Evolutionary conservation across 306 rosid genomes (phyloP), one percentile per base, ranked within the genome.

Genomic region (Lagenaria siceraria): DNA sequence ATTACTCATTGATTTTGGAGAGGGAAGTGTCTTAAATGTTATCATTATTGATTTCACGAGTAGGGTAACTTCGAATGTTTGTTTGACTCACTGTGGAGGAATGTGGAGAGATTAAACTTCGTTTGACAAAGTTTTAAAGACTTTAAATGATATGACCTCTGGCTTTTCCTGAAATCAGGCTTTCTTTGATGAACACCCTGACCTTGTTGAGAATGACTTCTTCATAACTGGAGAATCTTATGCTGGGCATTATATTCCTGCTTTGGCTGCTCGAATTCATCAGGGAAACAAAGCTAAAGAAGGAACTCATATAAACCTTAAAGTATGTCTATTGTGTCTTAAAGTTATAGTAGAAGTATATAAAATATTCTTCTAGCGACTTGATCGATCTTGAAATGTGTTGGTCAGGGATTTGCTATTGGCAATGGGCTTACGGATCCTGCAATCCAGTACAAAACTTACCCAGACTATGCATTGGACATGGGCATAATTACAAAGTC

Each of bases 391-490:
- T 71, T 74, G 77, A 85, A 78, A 21, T 82, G 71, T 63, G 72
- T 68, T 87, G 83, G 81, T 72, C 89, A 95, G 99, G 99, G 99
- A 79, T 92, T 95, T 86, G 93, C 97, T 82, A 95, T 95, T 36
- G 99, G 99, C 35, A 92, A 95, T 79, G 99, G 99, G 79, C 97
- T 95, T 61, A 95, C 99, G 14, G 97, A 95, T 83, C 99, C 99
- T 66, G 97, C 83, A 42, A 84, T 92, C 82, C 99, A 95, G 87
- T 95, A 95, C 54, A 89, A 85, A 81, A 96, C 99, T 51, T 95
- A 95, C 81, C 59, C 97, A 63, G 97, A 95, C 77, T 95, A 69
- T 89, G 99, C 99, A 60, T 85, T 95, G 84, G 92, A 90, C 79
- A 89, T 84, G 87, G 90, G 92, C 70, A 33, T 95, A 81, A 92